Conservation (phyloP, 1,139 yeast genomes). For the Kluyveromyces sp. region DNA sequence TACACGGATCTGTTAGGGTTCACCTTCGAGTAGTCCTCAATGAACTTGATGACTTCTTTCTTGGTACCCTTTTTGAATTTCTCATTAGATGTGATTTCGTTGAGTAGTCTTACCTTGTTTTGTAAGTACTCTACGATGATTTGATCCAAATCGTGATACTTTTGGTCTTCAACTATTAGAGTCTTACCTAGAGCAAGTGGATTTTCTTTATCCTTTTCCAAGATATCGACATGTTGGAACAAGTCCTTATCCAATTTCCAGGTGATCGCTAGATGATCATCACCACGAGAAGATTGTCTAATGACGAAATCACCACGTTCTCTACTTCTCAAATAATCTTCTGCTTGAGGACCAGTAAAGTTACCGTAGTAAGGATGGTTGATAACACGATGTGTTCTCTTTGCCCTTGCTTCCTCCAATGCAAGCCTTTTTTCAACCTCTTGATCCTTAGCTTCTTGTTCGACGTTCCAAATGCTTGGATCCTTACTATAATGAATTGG, state of each 20-base stretch:
- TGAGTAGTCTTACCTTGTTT: constrained; percentile 75
- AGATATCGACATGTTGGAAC: constrained; percentile 84
- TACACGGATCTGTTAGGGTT: constrained; percentile 87
- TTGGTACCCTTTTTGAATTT: constrained; percentile 81
- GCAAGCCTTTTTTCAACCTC: constrained; percentile 48
- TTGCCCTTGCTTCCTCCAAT: constrained; percentile 42
- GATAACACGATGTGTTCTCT: constrained; percentile 61
- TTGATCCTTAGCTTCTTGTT: constrained; percentile 63
- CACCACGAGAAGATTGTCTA: constrained; percentile 89
- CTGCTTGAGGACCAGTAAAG: constrained; percentile 82
- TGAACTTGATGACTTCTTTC: constrained; percentile 77
- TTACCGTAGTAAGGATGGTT: constrained; percentile 89
- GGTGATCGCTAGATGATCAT: constrained; percentile 81
- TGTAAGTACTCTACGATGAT: constrained; percentile 82
- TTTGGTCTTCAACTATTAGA: constrained; percentile 57
- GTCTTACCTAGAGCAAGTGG: constrained; percentile 57
- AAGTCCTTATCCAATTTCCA: constrained; percentile 92
- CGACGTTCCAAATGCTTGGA: constrained; percentile 73
- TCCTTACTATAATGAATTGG: constrained; percentile 45
- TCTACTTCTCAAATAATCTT: constrained; percentile 82
- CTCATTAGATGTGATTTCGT: constrained; percentile 78
- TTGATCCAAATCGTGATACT: constrained; percentile 86
- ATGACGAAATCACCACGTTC: constrained; percentile 89
- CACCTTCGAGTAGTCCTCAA: constrained; percentile 83
- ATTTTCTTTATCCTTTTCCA: constrained; percentile 60